A percentile compares a stretch with the other conserved stretches of the same genome.
phyloP scores from a whole-genome alignment of 768 basidiomycete species.

The Russula lepida region DNA sequence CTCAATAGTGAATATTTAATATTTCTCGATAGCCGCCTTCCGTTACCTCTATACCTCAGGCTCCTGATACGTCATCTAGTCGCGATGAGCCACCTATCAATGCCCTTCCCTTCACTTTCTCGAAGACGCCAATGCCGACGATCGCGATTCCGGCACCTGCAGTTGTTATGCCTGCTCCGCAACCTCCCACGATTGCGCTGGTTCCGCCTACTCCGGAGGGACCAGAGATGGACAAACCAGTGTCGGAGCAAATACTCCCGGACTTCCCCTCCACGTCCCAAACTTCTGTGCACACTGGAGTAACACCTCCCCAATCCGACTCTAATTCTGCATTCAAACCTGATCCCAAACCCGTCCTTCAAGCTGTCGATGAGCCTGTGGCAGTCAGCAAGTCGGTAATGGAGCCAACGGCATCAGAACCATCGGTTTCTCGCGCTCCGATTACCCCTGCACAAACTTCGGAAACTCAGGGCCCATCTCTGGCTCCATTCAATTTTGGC shows the following conservation, averaged over 20 bases:
- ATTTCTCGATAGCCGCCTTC: conserved; percentile 16
- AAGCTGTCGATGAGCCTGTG: not conserved
- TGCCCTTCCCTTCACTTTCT: conserved; percentile 20
- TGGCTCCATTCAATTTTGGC: conserved; percentile 2
- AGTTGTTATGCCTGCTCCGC: not conserved
- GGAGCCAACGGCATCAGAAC: not conserved
- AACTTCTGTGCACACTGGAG: conserved; percentile 28
- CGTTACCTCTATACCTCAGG: conserved; percentile 5
- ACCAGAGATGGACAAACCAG: conserved; percentile 3
- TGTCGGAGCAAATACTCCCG: conserved; percentile 35
- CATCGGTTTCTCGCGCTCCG: not conserved
- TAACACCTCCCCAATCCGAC: conserved; percentile 21
- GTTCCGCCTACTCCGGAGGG: conserved; percentile 27
- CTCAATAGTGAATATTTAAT: not conserved
- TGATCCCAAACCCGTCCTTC: not conserved
- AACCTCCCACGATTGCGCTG: conserved; percentile 25
- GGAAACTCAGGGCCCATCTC: not conserved
- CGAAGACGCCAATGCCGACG: conserved; percentile 18
- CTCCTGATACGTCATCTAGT: conserved; percentile 54
- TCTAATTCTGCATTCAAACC: conserved; percentile 6
- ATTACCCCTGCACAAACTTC: not conserved
- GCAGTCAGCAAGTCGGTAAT: not conserved
- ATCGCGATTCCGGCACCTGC: conserved; percentile 24
- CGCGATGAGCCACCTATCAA: conserved; percentile 24
- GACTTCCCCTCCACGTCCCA: conserved; percentile 58